Evolutionary conservation across 208 protist species (phyloP), one percentile per base, ranked within the genome.

Genomic region (Porcisia deanei): DNA sequence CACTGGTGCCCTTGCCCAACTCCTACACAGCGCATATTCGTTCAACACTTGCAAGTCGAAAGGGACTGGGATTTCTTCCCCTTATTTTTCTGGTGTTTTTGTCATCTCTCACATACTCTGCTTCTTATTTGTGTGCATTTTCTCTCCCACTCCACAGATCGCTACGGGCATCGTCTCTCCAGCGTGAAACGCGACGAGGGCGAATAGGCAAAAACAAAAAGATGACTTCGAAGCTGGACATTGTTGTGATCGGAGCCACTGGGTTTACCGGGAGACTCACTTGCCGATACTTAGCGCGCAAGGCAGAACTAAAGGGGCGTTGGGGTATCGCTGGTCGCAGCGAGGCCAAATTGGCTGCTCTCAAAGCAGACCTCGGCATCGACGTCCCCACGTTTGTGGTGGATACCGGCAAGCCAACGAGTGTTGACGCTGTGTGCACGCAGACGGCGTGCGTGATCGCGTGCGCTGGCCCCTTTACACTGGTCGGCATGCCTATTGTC

Each of bases 311-410:
- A 25, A 58, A 53, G n/a, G 75, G 73, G 30, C 66, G 37, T 43
- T 98, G 91, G 88, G 91, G 79, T 59, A 94, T 98, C 61, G 93
- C 90, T 41, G 94, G 93, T 22, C 88, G 94, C 58, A 94, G 77
- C 75, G 72, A 85, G 63, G 75, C 82, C 41, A 94, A 92, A 67
- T 81, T 97, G 25, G 76, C 80, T 12, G 70, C 66, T 7, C 76
- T 96, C 37, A 85, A 83, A 58, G 83, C 82, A 47, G 84, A 90
- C 25, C 85, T 96, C n/a, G 75, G 75, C 59, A 47, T 80, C 5
- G 77, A 85, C 18, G 74, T 90, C 64, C 75, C 82, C 37, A 80
- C 80, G 18, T 88, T 91, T 63, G 69, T 85, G 34, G 85, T 87
- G 34, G 90, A 92, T 59, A 47, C 89, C 34, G 77, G 39, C 20